Evolutionary conservation across 2,329 filamentous ascomycete genomes (phyloP).

Genomic region (Paecilomyces formosus): DNA sequence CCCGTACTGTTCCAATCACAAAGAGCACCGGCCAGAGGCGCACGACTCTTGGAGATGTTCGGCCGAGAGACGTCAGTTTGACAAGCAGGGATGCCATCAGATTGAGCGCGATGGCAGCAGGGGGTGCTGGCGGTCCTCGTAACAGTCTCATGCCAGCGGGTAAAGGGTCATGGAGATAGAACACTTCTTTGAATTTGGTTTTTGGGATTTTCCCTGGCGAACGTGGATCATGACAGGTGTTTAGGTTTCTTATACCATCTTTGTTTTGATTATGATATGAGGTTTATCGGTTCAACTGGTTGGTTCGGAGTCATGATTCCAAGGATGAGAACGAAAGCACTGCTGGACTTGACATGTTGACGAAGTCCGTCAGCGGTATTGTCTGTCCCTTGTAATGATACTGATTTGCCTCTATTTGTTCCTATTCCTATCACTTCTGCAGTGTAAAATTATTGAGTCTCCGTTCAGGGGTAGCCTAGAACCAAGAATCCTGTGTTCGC

Average conservation of each 20-base stretch:
- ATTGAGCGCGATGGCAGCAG: conserved; percentile 29
- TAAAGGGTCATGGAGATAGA: conserved; percentile 21
- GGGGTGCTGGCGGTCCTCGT: conserved; percentile 23
- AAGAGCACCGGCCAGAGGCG: conserved; percentile 42
- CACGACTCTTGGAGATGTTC: conserved; percentile 35
- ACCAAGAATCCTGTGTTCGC: neutral
- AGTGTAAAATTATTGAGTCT: neutral
- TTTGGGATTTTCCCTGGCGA: conserved; percentile 9
- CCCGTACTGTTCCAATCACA: conserved; percentile 51
- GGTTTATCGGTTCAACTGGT: neutral
- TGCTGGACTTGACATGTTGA: neutral
- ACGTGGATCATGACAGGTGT: conserved; percentile 16
- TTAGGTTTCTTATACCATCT: conserved; percentile 24
- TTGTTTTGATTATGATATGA: conserved; percentile 4
- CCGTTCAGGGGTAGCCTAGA: neutral
- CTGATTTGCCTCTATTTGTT: neutral
- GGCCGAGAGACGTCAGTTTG: conserved; percentile 30
- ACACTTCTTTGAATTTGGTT: conserved; percentile 4
- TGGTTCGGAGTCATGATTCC: conserved; percentile 3
- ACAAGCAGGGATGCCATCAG: conserved; percentile 31
- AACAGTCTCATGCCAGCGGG: conserved; percentile 20
- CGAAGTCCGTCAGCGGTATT: neutral
- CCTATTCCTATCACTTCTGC: neutral
- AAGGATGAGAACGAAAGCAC: neutral
- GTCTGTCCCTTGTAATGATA: neutral